phyloP scores from a whole-genome alignment of 2,329 filamentous ascomycete genomes.

The Trichocomaceae sp. region DNA sequence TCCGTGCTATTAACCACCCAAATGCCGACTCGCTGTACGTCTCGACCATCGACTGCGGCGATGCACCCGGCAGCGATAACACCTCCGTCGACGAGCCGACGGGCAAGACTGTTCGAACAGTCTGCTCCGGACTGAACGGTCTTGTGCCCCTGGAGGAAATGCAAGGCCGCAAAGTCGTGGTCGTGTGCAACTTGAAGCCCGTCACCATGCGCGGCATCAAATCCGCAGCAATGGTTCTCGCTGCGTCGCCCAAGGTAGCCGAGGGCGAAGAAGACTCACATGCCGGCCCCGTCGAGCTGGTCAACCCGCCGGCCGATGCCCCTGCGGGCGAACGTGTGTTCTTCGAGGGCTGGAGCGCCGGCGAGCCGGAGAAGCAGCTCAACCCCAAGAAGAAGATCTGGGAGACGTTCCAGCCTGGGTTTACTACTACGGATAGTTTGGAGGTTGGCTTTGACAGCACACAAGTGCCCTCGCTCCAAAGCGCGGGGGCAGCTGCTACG shows the following conservation, averaged over 20 bases:
- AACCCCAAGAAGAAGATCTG: constrained; percentile 99
- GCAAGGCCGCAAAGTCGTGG: constrained; percentile 91
- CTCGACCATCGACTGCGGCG: constrained; percentile 90
- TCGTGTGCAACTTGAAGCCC: constrained; percentile 96
- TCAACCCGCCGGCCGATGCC: constrained; percentile 69
- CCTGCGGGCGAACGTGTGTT: constrained; percentile 80
- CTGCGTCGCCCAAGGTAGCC: constrained; percentile 75
- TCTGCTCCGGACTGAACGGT: constrained; percentile 94
- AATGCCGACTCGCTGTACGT: constrained; percentile 96
- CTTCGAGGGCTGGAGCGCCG: constrained; percentile 84
- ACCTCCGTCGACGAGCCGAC: constrained; percentile 72
- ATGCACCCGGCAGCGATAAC: constrained; percentile 77
- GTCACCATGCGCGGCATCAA: constrained; percentile 96
- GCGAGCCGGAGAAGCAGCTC: constrained; percentile 83
- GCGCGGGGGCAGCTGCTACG: constrained; percentile 51
- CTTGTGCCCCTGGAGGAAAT: constrained; percentile 89
- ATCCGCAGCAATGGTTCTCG: constrained; percentile 82
- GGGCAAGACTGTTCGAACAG: constrained; percentile 84
- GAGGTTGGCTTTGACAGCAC: constrained; percentile 82
- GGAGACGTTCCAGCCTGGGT: constrained; percentile 94
- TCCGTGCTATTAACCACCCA: constrained; percentile 91
- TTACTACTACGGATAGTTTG: constrained; percentile 74
- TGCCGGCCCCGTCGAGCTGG: constrained; percentile 86
- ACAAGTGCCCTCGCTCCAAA: constrained; percentile 67
- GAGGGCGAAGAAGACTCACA: constrained; percentile 84